Percentiles rank a stretch among this genome's conserved stretches.
Evolutionary conservation across 305 asterid genomes (phyloP).

Genomic region (Euphrasia arctica): DNA sequence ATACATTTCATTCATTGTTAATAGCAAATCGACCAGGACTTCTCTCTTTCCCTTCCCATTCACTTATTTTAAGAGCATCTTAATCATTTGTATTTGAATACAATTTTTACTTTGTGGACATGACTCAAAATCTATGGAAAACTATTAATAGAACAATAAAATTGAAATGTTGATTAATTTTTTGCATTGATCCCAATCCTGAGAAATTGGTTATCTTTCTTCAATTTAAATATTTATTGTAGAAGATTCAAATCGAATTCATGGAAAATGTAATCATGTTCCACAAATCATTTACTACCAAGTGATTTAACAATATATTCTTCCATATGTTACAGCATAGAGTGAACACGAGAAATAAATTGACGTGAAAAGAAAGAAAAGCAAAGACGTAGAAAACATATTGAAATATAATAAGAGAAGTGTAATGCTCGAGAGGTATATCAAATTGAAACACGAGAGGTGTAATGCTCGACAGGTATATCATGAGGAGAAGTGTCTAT

Average conservation of each 20-base stretch:
- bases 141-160: background rate
- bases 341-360: background rate
- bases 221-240: slow-evolving; percentile 1
- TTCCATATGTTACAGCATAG: slow-evolving; percentile 4
- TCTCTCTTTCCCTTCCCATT: background rate
- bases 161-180: background rate
- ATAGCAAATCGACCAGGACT: background rate
- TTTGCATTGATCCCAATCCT: slow-evolving; percentile 10
- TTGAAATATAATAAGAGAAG: no score
- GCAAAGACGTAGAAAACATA: slow-evolving; percentile 10
- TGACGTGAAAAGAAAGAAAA: slow-evolving; percentile 5
- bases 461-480: slow-evolving; percentile 2
- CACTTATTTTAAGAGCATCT: slow-evolving; percentile 10
- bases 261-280: background rate
- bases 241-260: slow-evolving; percentile 6
- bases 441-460: no score
- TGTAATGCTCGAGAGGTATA: no score
- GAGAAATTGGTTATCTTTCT: slow-evolving; percentile 3
- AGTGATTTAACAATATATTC: background rate
- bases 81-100: slow-evolving; percentile 11
- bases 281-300: slow-evolving; percentile 7
- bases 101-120: slow-evolving; percentile 5
- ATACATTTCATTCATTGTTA: slow-evolving; percentile 4
- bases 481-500: slow-evolving; percentile 1
- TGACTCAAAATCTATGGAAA: background rate